Evolutionary conservation across 2,329 filamentous ascomycete species (phyloP).

Genomic region (Fusarium vanettenii): DNA sequence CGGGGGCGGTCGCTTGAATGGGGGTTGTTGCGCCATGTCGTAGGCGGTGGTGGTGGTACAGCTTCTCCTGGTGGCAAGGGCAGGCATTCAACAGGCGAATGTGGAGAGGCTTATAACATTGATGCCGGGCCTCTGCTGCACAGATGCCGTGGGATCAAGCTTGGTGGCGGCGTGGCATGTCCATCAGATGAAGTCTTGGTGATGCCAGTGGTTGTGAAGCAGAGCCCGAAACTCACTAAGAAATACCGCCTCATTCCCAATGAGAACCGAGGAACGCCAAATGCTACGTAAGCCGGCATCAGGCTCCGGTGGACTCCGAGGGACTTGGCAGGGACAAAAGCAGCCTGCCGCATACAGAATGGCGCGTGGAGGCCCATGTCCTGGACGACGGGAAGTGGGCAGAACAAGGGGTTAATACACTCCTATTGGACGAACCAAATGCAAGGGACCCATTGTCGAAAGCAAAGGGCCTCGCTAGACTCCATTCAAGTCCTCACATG

Average conservation of each 20-base stretch:
- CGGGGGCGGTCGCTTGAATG: slow-evolving; percentile 35
- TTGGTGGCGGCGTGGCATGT: slow-evolving; percentile 10
- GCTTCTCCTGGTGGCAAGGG: background rate
- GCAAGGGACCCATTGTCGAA: background rate
- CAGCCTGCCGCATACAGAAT: background rate
- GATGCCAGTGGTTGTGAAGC: slow-evolving; percentile 8
- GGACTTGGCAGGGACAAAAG: background rate
- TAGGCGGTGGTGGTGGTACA: background rate
- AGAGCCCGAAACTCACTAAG: background rate
- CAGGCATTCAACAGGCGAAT: slow-evolving; percentile 7
- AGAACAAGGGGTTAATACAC: no score
- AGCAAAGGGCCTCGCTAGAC: background rate
- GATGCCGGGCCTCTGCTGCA: background rate
- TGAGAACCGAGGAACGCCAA: background rate
- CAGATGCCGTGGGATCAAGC: background rate
- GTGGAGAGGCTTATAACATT: slow-evolving; percentile 1
- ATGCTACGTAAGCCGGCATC: slow-evolving; percentile 20
- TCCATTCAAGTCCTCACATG: background rate
- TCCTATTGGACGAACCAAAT: background rate
- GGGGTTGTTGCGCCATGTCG: slow-evolving; percentile 24
- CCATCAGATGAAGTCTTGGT: slow-evolving; percentile 17
- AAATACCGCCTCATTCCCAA: background rate
- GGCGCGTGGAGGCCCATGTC: background rate
- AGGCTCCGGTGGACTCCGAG: slow-evolving; percentile 3
- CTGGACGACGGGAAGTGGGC: background rate